A percentile compares a stretch with the other conserved stretches of the same genome.
Conservation (phyloP, 495 filamentous ascomycete genomes). For the Penicillium bialowiezense region DNA sequence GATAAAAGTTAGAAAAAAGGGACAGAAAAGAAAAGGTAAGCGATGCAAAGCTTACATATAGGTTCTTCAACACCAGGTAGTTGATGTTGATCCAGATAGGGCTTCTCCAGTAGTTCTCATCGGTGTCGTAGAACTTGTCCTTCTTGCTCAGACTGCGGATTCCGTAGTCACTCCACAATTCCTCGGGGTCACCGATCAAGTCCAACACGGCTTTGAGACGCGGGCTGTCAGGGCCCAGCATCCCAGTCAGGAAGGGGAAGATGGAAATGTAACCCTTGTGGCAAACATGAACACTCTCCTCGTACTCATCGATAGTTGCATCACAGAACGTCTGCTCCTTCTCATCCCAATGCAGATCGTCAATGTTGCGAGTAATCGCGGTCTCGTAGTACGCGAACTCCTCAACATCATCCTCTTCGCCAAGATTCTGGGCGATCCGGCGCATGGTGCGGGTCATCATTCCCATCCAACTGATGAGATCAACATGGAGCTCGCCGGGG, state of each 20-base stretch:
- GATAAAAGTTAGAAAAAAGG: conserved; percentile 5
- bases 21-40: conserved; percentile 2
- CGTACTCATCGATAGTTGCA: conserved; percentile 91
- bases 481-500: conserved; percentile 93
- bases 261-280: conserved; percentile 96
- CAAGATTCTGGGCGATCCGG: conserved; percentile 71
- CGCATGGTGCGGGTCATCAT: conserved; percentile 82
- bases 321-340: conserved; percentile 83
- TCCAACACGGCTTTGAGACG: conserved; percentile 72
- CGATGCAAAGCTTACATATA: conserved; percentile 62
- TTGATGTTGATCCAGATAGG: conserved; percentile 99
- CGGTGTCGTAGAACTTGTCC: conserved; percentile 80
- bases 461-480: conserved; percentile 95
- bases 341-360: conserved; percentile 90
- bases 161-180: conserved; percentile 84
- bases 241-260: conserved; percentile 85
- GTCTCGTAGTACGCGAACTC: conserved; percentile 69
- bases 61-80: conserved; percentile 76
- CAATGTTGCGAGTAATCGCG: conserved; percentile 82
- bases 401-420: conserved; percentile 68
- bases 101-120: conserved; percentile 95
- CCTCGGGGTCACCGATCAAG: conserved; percentile 73
- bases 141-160: conserved; percentile 83
- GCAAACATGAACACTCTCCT: conserved; percentile 85
- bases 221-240: conserved; percentile 69